phyloP scores from a whole-genome alignment of 805 yeast genomes.

The Starmerella roubikii region DNA sequence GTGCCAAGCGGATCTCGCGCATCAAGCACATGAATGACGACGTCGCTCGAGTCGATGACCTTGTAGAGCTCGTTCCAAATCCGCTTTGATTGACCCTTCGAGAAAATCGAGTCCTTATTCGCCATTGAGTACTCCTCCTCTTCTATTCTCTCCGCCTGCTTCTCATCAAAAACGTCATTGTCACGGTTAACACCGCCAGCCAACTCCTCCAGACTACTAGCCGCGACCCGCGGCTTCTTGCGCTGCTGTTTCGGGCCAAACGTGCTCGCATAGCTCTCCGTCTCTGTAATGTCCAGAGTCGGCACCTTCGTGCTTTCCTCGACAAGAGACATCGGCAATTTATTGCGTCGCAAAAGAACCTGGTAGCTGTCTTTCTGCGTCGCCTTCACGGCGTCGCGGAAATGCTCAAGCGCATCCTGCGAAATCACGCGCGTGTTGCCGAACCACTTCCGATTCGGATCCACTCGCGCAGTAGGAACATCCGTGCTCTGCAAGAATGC shows the following conservation, averaged over 20 bases:
- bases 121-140: conserved; percentile 78
- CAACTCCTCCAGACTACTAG: conserved; percentile 66
- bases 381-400: conserved; percentile 86
- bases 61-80: conserved; percentile 97
- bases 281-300: conserved; percentile 66
- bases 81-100: conserved; percentile 95
- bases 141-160: conserved; percentile 32
- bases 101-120: conserved; percentile 90
- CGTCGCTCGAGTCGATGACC: conserved; percentile 95
- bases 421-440: conserved; percentile 95
- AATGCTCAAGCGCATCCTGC: conserved; percentile 88
- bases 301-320: conserved; percentile 75
- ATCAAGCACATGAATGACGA: conserved; percentile 88
- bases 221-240: conserved; percentile 72
- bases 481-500: conserved; percentile 81
- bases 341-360: conserved; percentile 75
- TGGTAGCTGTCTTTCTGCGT: conserved; percentile 72
- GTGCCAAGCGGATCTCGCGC: conserved; percentile 98
- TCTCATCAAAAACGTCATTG: conserved; percentile 54
- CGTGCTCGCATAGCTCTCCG: conserved; percentile 66
- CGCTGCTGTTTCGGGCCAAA: conserved; percentile 95
- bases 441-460: conserved; percentile 95
- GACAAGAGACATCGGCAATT: conserved; percentile 85
- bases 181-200: conserved; percentile 48
- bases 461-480: conserved; percentile 82